A percentile compares a stretch with the other conserved stretches of the same genome.
These are phyloP conservation scores for Plasmodium ovale DNA, from an alignment of 169 alveolate species.

Conservation along the genomic window DNA sequence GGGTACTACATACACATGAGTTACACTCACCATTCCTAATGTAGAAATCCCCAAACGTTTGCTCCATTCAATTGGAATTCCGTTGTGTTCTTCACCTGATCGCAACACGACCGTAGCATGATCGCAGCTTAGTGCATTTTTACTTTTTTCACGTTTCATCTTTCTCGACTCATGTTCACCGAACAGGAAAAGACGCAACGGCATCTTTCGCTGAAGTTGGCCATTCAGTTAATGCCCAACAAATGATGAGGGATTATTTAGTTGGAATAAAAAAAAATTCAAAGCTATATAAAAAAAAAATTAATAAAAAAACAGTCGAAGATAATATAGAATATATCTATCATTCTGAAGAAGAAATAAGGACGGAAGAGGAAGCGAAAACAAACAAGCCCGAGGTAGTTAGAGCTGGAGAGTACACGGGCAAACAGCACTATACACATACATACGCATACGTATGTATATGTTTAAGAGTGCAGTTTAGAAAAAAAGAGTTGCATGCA, in stretches of 20 bases:
- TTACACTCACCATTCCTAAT: not conserved
- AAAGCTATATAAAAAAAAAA: slow-evolving; percentile 24
- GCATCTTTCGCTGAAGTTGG: slow-evolving; percentile 43
- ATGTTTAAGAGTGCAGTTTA: not conserved
- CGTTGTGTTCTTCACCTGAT: not conserved
- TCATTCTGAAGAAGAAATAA: slow-evolving; percentile 51
- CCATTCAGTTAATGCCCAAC: slow-evolving; percentile 53
- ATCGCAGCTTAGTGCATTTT: not conserved
- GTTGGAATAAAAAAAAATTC: slow-evolving; percentile 61
- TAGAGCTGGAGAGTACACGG: not conserved
- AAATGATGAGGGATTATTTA: slow-evolving; percentile 57
- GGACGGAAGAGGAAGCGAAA: slow-evolving; percentile 13
- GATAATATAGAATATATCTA: slow-evolving; percentile 44
- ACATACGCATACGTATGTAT: not conserved
- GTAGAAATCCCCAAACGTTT: too few relatives aligned
- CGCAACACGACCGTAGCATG: too few relatives aligned
- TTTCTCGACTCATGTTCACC: not conserved
- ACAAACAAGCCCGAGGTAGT: not conserved
- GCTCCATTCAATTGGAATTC: not conserved
- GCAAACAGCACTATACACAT: not conserved
- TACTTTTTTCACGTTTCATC: not conserved
- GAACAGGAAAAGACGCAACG: slow-evolving; percentile 74
- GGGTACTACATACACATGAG: slow-evolving; percentile 12
- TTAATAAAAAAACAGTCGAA: slow-evolving; percentile 31
- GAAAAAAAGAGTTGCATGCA: slow-evolving; percentile 2